Conservation (phyloP, 176 grass and related monocot species). For the Rhynchospora tenuis region DNA sequence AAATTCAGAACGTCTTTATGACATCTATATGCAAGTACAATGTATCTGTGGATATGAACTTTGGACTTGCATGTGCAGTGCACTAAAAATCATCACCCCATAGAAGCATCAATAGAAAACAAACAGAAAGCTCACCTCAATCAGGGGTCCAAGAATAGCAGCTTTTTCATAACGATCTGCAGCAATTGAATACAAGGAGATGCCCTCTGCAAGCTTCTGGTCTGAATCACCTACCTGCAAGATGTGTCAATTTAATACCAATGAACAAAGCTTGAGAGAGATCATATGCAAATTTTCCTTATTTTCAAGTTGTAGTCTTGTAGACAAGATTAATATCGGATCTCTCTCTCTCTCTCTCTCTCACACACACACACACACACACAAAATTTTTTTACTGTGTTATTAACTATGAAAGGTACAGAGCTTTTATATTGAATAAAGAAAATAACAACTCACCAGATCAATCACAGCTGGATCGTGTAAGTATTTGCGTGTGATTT, state of each 20-base stretch:
- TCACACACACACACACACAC: neutral
- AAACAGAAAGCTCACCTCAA: slow-evolving; percentile 52
- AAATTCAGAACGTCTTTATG: neutral
- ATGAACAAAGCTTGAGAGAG: neutral
- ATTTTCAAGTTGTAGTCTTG: neutral
- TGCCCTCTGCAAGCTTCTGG: slow-evolving; percentile 90
- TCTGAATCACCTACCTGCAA: slow-evolving; percentile 87
- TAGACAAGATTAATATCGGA: neutral
- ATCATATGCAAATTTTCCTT: neutral
- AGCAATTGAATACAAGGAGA: slow-evolving; percentile 81
- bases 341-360: neutral
- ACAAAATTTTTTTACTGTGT: neutral
- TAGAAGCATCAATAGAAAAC: neutral
- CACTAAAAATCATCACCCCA: too few relatives aligned
- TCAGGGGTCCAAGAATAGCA: slow-evolving; percentile 79
- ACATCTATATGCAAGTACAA: neutral
- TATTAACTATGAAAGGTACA: neutral
- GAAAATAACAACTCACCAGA: slow-evolving; percentile 56
- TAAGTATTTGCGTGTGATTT: slow-evolving; percentile 66
- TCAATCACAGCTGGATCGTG: slow-evolving; percentile 67
- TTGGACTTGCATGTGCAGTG: neutral
- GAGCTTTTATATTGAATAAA: neutral
- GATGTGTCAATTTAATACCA: slow-evolving; percentile 6
- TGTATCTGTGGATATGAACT: neutral
- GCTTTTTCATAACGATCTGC: slow-evolving; percentile 67